A percentile compares a stretch with the other conserved stretches of the same genome.
phyloP scores from a whole-genome alignment of 257 asterid species.

The Vinca minor region DNA sequence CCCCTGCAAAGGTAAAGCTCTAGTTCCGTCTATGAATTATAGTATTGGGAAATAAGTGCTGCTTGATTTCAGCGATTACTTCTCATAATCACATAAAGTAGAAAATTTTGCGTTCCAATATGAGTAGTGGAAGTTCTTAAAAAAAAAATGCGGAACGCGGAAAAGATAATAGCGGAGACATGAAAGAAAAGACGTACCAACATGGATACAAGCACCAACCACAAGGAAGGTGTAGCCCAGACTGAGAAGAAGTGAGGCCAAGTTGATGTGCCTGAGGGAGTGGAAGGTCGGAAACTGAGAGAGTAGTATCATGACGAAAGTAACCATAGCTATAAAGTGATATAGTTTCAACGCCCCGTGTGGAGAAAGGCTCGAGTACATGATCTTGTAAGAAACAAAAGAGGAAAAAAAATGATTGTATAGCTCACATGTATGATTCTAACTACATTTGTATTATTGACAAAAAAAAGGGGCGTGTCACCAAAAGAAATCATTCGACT shows the following conservation, averaged over 20 bases:
- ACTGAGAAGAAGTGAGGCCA: conserved; percentile 71
- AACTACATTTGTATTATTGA: too few relatives aligned
- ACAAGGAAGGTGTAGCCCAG: conserved; percentile 76
- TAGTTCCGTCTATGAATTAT: too few relatives aligned
- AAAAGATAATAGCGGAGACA: conserved; percentile 1
- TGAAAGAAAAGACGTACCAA: conserved; percentile 34
- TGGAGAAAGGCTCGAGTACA: conserved; percentile 72
- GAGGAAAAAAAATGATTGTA: not conserved
- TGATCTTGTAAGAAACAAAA: conserved; percentile 43
- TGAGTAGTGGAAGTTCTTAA: too few relatives aligned
- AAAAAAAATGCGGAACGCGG: too few relatives aligned
- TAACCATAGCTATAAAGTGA: conserved; percentile 85
- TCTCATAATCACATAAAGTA: too few relatives aligned
- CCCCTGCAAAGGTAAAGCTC: too few relatives aligned
- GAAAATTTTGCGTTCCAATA: too few relatives aligned
- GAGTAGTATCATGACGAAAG: conserved; percentile 66
- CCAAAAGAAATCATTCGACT: not conserved
- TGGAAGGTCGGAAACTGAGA: conserved; percentile 94
- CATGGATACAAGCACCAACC: conserved; percentile 78
- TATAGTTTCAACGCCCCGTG: conserved; percentile 64
- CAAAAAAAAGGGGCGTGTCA: too few relatives aligned
- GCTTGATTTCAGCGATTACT: too few relatives aligned
- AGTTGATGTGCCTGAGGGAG: conserved; percentile 84
- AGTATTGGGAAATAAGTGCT: too few relatives aligned
- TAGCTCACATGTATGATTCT: not conserved